Base-by-base conservation (phyloP, 148 eudicot species). In the Talinum fruticosum region DNA sequence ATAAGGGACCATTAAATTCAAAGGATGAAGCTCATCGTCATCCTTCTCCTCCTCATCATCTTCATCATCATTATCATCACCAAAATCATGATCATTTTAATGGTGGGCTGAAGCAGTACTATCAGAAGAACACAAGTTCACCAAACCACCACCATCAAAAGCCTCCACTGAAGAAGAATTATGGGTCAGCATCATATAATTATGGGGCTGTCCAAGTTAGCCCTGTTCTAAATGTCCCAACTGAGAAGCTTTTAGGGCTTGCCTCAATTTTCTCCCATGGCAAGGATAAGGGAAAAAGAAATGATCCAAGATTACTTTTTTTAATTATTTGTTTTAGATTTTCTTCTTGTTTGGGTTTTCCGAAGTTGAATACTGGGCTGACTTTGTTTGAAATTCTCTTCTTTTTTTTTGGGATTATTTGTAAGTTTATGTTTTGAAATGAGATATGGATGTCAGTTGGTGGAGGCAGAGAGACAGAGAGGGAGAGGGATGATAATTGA, bases 131-230 rank as follows among this genome's bases (percentile, higher is more conserved):
- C 62, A 51, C 75, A 10, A 73, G 65, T 16, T 61, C 78, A n/a
- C 15, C 66, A 21, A 7, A 47, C 57, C 35, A 59, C n/a, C 14
- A 69, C 29, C 69, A 85, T 68, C 92, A 87, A 75, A 95, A 87
- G 67, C 99, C 97, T 28, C 99, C 99, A 49, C 80, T 92, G 88
- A 92, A 87, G 91, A 95, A 92, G 84, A 84, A 71, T 76, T 84
- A 79, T 47, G 85, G 89, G 8, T 73, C 77, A 6, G 62, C 70
- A 6, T 66, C 83, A 26, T 75, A 47, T 64, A 83, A 72, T 73
- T 80, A 79, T 45, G 86, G 89, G 2, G 76, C 84, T 28, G 61
- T 80, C 29, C 80, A 81, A 32, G 79, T 91, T 64, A 89, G 70
- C 67, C 96, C 98, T 16, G 84, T 87, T 34, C 35, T 95, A 70